Evolutionary conservation across 2,329 filamentous ascomycete species (phyloP).

Genomic region (Beauveria pseudobassiana): DNA sequence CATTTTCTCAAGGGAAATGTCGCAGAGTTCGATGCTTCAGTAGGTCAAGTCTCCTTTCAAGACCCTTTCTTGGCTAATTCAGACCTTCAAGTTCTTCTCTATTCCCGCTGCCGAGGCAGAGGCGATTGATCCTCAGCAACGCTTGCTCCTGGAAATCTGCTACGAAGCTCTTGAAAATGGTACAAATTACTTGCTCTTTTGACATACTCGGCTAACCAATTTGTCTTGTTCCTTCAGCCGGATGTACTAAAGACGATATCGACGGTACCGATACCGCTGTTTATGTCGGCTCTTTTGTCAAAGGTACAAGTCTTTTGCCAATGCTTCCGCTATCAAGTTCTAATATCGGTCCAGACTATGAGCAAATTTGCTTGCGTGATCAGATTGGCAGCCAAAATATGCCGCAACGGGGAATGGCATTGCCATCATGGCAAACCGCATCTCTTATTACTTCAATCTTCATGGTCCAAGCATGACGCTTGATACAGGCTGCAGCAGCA

Average conservation of each 20-base stretch:
- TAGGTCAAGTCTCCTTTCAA: conserved; percentile 21
- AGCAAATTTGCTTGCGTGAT: conserved; percentile 42
- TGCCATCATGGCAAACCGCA: conserved; percentile 47
- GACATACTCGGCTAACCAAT: neutral
- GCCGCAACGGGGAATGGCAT: conserved; percentile 46
- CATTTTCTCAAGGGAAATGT: conserved; percentile 44
- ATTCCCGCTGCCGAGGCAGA: conserved; percentile 42
- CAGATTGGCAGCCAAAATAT: conserved; percentile 42
- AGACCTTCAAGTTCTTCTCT: conserved; percentile 38
- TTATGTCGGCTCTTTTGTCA: conserved; percentile 44
- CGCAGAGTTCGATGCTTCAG: conserved; percentile 41
- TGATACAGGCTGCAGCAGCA: conserved; percentile 52
- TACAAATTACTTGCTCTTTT: conserved; percentile 13
- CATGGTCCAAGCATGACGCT: conserved; percentile 49
- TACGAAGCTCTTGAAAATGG: conserved; percentile 46
- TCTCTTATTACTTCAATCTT: conserved; percentile 49
- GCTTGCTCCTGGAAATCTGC: conserved; percentile 42
- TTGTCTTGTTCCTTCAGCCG: conserved; percentile 24
- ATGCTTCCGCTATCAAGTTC: neutral
- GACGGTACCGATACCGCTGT: conserved; percentile 38
- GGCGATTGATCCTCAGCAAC: conserved; percentile 46
- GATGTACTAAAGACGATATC: conserved; percentile 35
- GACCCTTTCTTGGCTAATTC: neutral
- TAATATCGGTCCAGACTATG: conserved; percentile 33
- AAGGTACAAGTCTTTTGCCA: conserved; percentile 26